Evolutionary conservation across 2,329 filamentous ascomycete genomes (phyloP), one percentile per base, ranked within the genome.

Genomic region (Cercospora berteroae): DNA sequence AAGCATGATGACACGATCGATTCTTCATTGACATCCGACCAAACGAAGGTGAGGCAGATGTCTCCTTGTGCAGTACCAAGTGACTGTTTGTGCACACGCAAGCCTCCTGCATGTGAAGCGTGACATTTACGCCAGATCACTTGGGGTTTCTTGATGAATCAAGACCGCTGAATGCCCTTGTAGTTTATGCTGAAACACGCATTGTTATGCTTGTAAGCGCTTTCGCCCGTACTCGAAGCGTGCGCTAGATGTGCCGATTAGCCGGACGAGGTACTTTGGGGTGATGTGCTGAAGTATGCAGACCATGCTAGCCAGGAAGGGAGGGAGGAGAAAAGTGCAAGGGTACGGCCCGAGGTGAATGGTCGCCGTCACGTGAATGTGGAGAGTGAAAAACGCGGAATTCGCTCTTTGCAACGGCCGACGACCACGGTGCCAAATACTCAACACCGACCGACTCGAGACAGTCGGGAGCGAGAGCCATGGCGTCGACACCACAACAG

Each of bases 371-470:
- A 31, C 50, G 52, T 18, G 23, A 5, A 12, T 5, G 25, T 29
- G 23, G 13, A n/a, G 23, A 13, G 1, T 16, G 20, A 31, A 25
- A 13, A 57, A 25, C 52, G 52, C 25, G 52, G 29, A 29, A 57
- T 57, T 57, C 52, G 29, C 52, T 57, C 29, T 57, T 57, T 57
- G 16, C 52, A 29, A 9, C 16, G 52, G 16, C 52, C 52, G 52
- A 57, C 52, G n/a, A 50, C 44, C 52, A 57, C 52, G 52, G 52
- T 29, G n/a, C 25, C 52, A 57, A 57, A 57, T 18, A 27, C 52
- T 31, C 52, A 57, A 57, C 52, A 57, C 52, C 52, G 52, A 57
- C 52, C 52, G 52, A 57, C 52, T 57, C 52, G 13, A 57, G 44
- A 50, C 20, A n/a, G 25, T 27, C 48, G 48, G 48, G 48, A 52